Evolutionary conservation across 805 yeast genomes (phyloP), one percentile per base, ranked within the genome.

Genomic region (Saturnispora quitensis): DNA sequence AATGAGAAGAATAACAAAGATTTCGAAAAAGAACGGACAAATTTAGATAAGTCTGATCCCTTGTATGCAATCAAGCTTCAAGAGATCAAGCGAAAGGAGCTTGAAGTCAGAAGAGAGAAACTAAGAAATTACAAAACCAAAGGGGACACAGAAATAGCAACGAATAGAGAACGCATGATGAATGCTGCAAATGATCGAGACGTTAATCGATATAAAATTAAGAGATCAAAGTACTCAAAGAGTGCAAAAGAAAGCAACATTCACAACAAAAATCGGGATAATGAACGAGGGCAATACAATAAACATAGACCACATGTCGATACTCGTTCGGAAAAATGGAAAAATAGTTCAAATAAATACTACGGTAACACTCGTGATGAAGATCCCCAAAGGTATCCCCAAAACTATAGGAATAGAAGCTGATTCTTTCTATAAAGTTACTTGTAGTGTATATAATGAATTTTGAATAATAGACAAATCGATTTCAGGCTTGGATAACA

Each of bases 31-130:
- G 27, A 43, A 20, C 34, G 43, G 15, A 28, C 49, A 8, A 51
- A 45, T 24, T 58, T 64, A 38, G 61, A 62, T 25, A 61, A 67
- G 49, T 69, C 77, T 42, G 86, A 81, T 57, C 86, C 86, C 1
- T 68, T 81, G 68, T 58, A 71, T 42, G 69, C 65, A 51, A 73
- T 78, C 9, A 68, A 69, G 55, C 52, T 63, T 42, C 67, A 66
- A 45, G 65, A 63, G 50, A 48, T 56, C 24, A 57, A 53, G 51
- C 51, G 59, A 27, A 54, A 52, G 43, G 52, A 49, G 48, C 3
- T 54, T 22, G 28, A 52, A 8, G 52, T 47, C 9, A 53, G 59
- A 46, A 50, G 55, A 15, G 45, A 45, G 6, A 47, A 47, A 17
- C 13, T 55, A 2, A 20, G 33, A 20, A 38, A 35, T 8, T 48